These are phyloP conservation scores for Colletotrichum liriopes DNA, from an alignment of 2,329 filamentous ascomycete species.

Conservation along the genomic window DNA sequence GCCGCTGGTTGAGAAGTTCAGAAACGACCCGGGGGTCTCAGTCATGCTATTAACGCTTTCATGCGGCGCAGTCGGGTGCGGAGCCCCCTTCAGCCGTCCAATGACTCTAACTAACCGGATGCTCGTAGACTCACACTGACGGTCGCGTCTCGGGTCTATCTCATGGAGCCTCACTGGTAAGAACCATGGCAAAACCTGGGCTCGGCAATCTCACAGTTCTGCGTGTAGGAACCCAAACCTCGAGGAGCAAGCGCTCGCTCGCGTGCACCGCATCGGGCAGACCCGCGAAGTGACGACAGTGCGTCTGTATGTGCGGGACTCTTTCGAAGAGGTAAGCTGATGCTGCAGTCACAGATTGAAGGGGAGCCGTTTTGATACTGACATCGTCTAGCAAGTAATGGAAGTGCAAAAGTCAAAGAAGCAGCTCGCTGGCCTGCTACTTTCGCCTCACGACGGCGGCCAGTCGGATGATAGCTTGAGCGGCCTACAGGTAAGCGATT, in stretches of 20 bases:
- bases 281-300: constrained; percentile 48
- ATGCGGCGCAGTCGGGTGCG: constrained; percentile 68
- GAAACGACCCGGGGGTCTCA: constrained; percentile 52
- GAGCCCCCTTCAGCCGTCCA: not conserved
- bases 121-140: constrained; percentile 61
- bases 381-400: constrained; percentile 28
- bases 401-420: constrained; percentile 43
- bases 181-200: not conserved
- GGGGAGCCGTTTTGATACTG: not conserved
- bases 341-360: not conserved
- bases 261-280: constrained; percentile 50
- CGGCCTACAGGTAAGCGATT: not conserved
- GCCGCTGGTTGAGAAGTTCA: constrained; percentile 58
- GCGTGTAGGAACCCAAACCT: constrained; percentile 49
- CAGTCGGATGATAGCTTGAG: not conserved
- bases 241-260: constrained; percentile 50
- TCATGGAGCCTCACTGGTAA: constrained; percentile 67
- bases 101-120: not conserved
- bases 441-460: constrained; percentile 20
- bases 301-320: constrained; percentile 47
- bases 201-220: not conserved
- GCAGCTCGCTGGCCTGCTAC: constrained; percentile 40
- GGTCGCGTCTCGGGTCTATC: constrained; percentile 61
- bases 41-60: constrained; percentile 66
- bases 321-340: constrained; percentile 49